Evolutionary conservation across 176 grass and related monocot genomes (phyloP), one percentile per base, ranked within the genome.

Genomic region (Chrysopogon serrulatus): DNA sequence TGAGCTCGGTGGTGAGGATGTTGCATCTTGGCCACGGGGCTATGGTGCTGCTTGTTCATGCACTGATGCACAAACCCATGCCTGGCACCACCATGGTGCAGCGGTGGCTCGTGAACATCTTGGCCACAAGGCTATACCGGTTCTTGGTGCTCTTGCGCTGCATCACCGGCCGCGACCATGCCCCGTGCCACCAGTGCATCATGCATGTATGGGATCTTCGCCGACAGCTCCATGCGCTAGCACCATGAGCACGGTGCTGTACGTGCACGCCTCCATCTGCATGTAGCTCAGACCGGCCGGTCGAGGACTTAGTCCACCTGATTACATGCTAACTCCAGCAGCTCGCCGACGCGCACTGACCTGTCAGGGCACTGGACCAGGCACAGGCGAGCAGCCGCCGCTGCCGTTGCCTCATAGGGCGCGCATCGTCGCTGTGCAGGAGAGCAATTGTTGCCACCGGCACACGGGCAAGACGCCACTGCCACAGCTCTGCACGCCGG

Each of bases 61-160:
- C n/a, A n/a, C n/a, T n/a, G n/a, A 82, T 83, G 68, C 72, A 71
- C 45, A 93, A 74, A 45, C 92, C 91, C 88, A 97, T 84, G 27
- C 94, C 91, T 0, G 91, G 84, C 62, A 92, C 62, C 27, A 97
- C 28, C 91, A 94, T n/a, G n/a, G n/a, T n/a, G n/a, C n/a, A n/a
- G n/a, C n/a, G n/a, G n/a, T n/a, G n/a, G n/a, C n/a, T n/a, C 35
- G 91, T 87, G 33, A 97, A 97, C 74, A 97, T 85, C 76, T 94
- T 74, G 0, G 87, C 89, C 14, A 92, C 82, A 1, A 75, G 84
- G 44, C 89, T 83, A 64, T 97, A 94, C n/a, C 94, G 85, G 54
- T 85, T 81, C 40, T 28, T 63, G 44, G 56, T 59, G 70, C 86
- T 71, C 71, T 94, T 92, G 77, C 80, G 90, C 82, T 76, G 90